Evolutionary conservation across 208 protist species (phyloP).

Genomic region (Trypanosoma rangeli): DNA sequence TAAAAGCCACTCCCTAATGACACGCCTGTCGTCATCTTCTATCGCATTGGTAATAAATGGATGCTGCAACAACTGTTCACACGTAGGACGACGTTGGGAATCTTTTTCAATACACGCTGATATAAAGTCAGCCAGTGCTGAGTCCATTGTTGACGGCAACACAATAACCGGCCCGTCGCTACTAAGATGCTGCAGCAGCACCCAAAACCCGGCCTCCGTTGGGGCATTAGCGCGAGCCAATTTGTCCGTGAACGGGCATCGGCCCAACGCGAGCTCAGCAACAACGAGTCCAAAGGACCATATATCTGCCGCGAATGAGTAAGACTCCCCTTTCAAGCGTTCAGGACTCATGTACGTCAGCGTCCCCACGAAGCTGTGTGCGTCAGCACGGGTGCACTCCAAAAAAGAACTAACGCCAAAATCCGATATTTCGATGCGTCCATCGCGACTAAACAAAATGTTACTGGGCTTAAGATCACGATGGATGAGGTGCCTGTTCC

Average conservation of each 20-base stretch:
- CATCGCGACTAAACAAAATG: conserved; percentile 90
- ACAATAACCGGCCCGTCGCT: conserved; percentile 52
- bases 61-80: conserved; percentile 68
- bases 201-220: conserved; percentile 84
- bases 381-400: conserved; percentile 81
- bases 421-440: conserved; percentile 91
- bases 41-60: conserved; percentile 47
- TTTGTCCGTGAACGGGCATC: conserved; percentile 68
- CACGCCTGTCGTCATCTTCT: conserved; percentile 23
- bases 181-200: conserved; percentile 79
- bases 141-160: conserved; percentile 54
- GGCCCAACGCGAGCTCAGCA: conserved; percentile 84
- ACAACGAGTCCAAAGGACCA: conserved; percentile 93
- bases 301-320: conserved; percentile 92
- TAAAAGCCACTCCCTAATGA: conserved; percentile 39
- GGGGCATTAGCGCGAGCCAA: conserved; percentile 45
- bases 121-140: conserved; percentile 69
- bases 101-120: conserved; percentile 59
- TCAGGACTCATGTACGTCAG: conserved; percentile 95
- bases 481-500: conserved; percentile 91
- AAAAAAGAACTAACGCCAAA: conserved; percentile 93
- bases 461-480: conserved; percentile 98
- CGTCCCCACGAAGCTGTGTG: conserved; percentile 91
- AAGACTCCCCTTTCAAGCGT: conserved; percentile 81
- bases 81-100: conserved; percentile 57